Evolutionary conservation across 2,329 filamentous ascomycete species (phyloP), one percentile per base, ranked within the genome.

Genomic region (Hirsutella minnesotensis): DNA sequence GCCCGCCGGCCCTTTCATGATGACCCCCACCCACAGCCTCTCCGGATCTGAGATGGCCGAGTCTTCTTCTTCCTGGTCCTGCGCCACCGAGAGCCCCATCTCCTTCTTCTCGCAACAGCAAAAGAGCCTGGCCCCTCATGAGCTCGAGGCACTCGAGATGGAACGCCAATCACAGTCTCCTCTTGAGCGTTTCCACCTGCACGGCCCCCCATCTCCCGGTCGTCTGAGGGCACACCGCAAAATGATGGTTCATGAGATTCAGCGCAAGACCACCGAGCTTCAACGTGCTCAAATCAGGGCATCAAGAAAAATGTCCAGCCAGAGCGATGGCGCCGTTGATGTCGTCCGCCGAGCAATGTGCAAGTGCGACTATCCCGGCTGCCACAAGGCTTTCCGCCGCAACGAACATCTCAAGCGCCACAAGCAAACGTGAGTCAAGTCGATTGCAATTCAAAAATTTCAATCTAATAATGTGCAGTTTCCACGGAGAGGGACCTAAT

Each of bases 381-480:
- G 72, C 53, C 53, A 63, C 49, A 69, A 68, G 49, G 65, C 64
- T 0, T 75, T 72, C 46, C 68, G 70, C 49, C 63, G 73, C 43
- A 69, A 68, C 20, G 73, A 77, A 54, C 73, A 77, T 47, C 57
- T 76, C 16, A 77, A 75, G 59, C 65, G 73, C 22, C 73, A 77
- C 52, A 62, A 68, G 41, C 64, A 65, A 42, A 69, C 69, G 72
- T 75, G 52, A 62, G 69, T 65, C 29, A 30, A 18, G n/a, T 29
- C 9, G 24, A 15, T 3, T 34, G n/a, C 9, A 34, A 8, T 16
- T n/a, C 9, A 18, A 9, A 27, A 12, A 7, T 27, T n/a, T 19
- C 9, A 16, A n/a, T 9, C 15, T 16, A n/a, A 9, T 9, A 2
- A 5, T 18, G 9, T 7, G 12, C 37, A 61, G 60, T 38, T 62